A percentile compares a stretch with the other conserved stretches of the same genome.
Evolutionary conservation across 768 basidiomycete genomes (phyloP).

Genomic region (Hericium erinaceus): DNA sequence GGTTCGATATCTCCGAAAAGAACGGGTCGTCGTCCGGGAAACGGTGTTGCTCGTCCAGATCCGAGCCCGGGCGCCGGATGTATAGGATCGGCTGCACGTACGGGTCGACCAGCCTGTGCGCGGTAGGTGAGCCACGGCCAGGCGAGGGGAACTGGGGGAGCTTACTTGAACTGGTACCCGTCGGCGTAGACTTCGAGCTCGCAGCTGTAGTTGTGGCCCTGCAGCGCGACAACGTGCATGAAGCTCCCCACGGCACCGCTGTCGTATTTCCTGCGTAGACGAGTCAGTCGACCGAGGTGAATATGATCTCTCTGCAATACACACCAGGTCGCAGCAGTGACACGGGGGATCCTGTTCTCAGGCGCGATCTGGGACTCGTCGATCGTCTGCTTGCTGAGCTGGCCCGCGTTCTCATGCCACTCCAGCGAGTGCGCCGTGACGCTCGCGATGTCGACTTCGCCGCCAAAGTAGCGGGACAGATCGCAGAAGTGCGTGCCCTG

Average conservation of each 20-base stretch:
- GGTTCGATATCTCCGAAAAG: constrained; percentile 88
- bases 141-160: neutral
- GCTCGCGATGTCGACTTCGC: constrained; percentile 79
- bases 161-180: constrained; percentile 79
- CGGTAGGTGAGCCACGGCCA: constrained; percentile 4
- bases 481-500: constrained; percentile 98
- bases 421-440: constrained; percentile 85
- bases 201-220: constrained; percentile 89
- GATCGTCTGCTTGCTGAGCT: constrained; percentile 68
- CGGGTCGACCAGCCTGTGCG: constrained; percentile 73
- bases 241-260: constrained; percentile 91
- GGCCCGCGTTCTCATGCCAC: constrained; percentile 84
- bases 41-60: constrained; percentile 56
- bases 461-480: constrained; percentile 94
- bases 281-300: neutral
- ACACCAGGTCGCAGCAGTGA: constrained; percentile 86
- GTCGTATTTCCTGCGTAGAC: constrained; percentile 72
- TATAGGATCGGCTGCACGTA: constrained; percentile 88
- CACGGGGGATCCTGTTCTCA: constrained; percentile 88
- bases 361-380: constrained; percentile 81
- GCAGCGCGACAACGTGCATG: constrained; percentile 83
- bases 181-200: constrained; percentile 93
- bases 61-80: constrained; percentile 77
- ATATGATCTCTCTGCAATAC: constrained; percentile 8
- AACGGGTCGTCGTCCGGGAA: constrained; percentile 86